Conservation (phyloP, 2,329 filamentous ascomycete genomes). For the Thielaviopsis populi region DNA sequence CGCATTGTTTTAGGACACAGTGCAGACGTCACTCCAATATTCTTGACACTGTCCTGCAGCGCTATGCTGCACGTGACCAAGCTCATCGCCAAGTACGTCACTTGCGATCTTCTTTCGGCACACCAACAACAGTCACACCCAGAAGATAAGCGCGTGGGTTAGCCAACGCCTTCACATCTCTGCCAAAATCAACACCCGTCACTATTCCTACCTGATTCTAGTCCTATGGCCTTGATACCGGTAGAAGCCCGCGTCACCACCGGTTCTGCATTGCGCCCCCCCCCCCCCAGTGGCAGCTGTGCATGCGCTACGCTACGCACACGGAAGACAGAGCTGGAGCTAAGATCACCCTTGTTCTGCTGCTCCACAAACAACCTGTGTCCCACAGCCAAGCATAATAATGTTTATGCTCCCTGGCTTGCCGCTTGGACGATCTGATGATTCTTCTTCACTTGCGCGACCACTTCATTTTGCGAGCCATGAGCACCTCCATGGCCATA, state of each 20-base stretch:
- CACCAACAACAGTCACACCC: not conserved
- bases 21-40: not conserved
- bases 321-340: not conserved
- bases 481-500: not conserved
- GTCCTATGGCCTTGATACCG: not conserved
- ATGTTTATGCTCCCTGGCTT: slow-evolving; percentile 6
- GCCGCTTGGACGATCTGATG: slow-evolving; percentile 6
- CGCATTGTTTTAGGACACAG: not conserved
- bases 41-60: not conserved
- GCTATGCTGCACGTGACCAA: not conserved
- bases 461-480: not conserved
- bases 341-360: not conserved
- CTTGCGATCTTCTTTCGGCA: not conserved
- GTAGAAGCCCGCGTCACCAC: not conserved
- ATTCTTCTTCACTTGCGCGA: not conserved
- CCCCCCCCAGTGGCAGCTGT: too few relatives aligned
- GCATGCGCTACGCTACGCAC: too few relatives aligned
- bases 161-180: not conserved
- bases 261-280: too few relatives aligned
- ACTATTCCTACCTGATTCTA: not conserved
- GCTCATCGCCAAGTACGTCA: not conserved
- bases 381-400: not conserved
- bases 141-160: not conserved
- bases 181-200: not conserved
- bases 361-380: not conserved